phyloP scores from a whole-genome alignment of 2,329 filamentous ascomycete genomes.

The Fonsecaea nubica region DNA sequence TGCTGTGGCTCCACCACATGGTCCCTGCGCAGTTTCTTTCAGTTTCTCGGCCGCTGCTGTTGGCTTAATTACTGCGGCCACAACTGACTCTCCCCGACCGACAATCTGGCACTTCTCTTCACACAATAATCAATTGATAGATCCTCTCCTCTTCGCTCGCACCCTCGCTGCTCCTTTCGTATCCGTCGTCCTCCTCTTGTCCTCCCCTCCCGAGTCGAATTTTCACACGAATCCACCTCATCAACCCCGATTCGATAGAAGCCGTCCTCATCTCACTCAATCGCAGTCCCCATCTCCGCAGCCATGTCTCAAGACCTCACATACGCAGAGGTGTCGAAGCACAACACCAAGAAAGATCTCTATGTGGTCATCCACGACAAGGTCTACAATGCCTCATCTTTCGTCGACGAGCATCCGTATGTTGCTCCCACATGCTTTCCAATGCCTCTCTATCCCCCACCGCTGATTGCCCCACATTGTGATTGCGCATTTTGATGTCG shows the following conservation, averaged over 20 bases:
- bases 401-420: constrained; percentile 96
- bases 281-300: constrained; percentile 9
- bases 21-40: background rate
- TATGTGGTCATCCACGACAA: constrained; percentile 94
- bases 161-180: constrained; percentile 2
- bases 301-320: constrained; percentile 69
- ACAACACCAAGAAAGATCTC: constrained; percentile 91
- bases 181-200: background rate
- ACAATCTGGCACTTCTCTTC: constrained; percentile 1
- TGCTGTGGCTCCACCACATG: constrained; percentile 11
- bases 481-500: constrained; percentile 9
- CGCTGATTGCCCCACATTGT: constrained; percentile 31
- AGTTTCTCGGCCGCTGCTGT: constrained; percentile 2
- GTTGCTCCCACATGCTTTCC: constrained; percentile 45
- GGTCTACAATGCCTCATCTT: constrained; percentile 87
- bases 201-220: background rate
- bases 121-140: background rate
- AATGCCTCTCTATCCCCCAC: constrained; percentile 24
- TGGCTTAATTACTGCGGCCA: constrained; percentile 1
- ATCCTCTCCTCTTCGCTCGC: background rate
- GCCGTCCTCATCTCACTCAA: constrained; percentile 5
- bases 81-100: constrained; percentile 6
- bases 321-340: constrained; percentile 79
- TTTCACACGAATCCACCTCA: background rate
- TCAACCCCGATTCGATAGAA: background rate